Evolutionary conservation across 345 rosid species (phyloP).

Genomic region (Rhodomyrtus tomentosa): DNA sequence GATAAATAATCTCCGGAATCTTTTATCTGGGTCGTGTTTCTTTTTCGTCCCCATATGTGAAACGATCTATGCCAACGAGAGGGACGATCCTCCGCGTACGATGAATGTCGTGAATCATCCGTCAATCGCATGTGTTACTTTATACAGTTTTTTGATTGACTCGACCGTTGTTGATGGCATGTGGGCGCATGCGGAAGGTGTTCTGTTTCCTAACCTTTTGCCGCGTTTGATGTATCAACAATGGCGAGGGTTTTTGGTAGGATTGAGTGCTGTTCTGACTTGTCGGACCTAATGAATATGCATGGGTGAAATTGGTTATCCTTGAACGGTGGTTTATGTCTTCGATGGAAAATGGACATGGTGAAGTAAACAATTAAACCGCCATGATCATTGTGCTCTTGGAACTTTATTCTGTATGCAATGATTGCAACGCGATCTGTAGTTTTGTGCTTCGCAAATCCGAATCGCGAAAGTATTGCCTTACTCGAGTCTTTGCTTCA

Average conservation of each 20-base stretch:
- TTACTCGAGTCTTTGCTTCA: not conserved
- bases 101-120: not conserved
- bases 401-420: not conserved
- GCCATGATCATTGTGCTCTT: not conserved
- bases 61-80: not conserved
- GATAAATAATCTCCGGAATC: not conserved
- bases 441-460: not conserved
- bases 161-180: not conserved
- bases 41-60: not conserved
- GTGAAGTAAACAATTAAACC: not conserved
- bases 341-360: not conserved
- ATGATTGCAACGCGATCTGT: not conserved
- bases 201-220: not conserved
- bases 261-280: not conserved
- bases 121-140: not conserved
- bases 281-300: not conserved
- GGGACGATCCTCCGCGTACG: not conserved
- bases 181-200: not conserved
- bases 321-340: not conserved
- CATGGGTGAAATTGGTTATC: not conserved
- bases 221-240: not conserved
- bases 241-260: not conserved
- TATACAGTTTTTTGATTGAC: not conserved
- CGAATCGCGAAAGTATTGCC: not conserved
- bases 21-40: not conserved